Evolutionary conservation across 2,329 filamentous ascomycete species (phyloP), one percentile per base, ranked within the genome.

Genomic region (Cladophialophora chaetospira): DNA sequence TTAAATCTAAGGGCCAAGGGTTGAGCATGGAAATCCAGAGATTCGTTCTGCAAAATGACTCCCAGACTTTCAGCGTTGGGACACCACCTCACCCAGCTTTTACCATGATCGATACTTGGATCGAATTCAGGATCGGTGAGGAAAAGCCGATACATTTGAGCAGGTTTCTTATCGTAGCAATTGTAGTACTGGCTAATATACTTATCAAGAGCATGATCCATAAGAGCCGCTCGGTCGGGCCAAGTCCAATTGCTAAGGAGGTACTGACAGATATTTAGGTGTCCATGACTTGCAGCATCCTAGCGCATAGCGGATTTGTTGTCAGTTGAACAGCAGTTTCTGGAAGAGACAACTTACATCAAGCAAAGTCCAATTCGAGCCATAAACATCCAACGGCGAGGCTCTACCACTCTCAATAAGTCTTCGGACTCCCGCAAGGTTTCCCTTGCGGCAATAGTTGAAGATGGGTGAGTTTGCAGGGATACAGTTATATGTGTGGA

Each of bases 401-500:
- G 47, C 54, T 40, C 28, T 21, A 23, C 40, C 48, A 40, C 40
- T 44, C 6, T 5, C 31, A 36, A 53, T 52, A 13, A 57, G 47
- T 25, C 47, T 42, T 26, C 17, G 46, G 6, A 57, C 11, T 8
- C 21, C 47, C n/a, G 17, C 36, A 23, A 57, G 38, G 33, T 57
- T 31, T 17, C 54, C 54, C 4, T 2, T 9, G 15, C 21, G 5
- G 29, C 47, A 52, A 15, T 36, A 43, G 5, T 15, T 23, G 21
- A 57, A 52, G 9, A 57, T 50, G n/a, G n/a, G 36, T 3, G 47
- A 31, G 29, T 57, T 6, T 2, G 5, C 6, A 6, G 47, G 36
- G 13, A 57, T 47, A 19, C 36, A 5, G 19, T 46, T 52, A 33
- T 43, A 52, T 5, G 54, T 57, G 15, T n/a, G 26, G 9, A 57